phyloP scores from a whole-genome alignment of 371 early-diverging fungal genomes.

The Coemansia sp. region DNA sequence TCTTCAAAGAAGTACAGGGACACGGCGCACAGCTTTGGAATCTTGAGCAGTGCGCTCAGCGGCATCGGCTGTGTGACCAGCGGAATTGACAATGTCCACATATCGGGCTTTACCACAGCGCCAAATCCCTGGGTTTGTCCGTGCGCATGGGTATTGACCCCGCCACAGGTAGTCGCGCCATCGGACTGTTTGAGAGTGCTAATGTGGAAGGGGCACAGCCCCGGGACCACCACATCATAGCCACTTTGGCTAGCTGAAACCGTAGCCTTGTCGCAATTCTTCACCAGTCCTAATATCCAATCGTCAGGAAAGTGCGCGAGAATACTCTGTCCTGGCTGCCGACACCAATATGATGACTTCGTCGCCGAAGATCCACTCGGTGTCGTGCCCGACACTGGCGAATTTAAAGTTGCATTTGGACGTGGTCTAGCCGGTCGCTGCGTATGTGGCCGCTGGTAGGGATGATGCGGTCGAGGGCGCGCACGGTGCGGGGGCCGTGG shows the following conservation, averaged over 20 bases:
- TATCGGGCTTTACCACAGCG: background rate
- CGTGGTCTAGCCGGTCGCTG: background rate
- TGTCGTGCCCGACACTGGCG: background rate
- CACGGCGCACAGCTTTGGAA: conserved; percentile 12
- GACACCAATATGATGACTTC: conserved; percentile 17
- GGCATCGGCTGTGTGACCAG: conserved; percentile 36
- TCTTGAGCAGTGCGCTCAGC: conserved; percentile 15
- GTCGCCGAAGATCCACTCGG: background rate
- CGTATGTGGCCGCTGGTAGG: background rate
- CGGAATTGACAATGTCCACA: conserved; percentile 2
- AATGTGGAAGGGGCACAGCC: conserved; percentile 39
- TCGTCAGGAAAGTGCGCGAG: conserved; percentile 11
- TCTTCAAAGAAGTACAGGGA: conserved; percentile 24
- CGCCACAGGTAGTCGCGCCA: conserved; percentile 9
- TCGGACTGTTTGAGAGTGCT: background rate
- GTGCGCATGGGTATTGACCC: conserved; percentile 22
- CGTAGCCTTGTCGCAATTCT: background rate
- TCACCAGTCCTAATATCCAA: conserved; percentile 12
- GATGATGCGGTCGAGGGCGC: background rate
- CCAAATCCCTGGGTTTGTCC: background rate
- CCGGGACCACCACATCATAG: conserved; percentile 14
- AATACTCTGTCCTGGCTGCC: conserved; percentile 5
- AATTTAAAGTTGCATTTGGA: background rate
- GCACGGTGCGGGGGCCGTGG: background rate
- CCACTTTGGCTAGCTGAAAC: background rate